These are phyloP conservation scores for Amphirosellinia nigrospora DNA, from an alignment of 495 filamentous ascomycete genomes.

Conservation along the genomic window DNA sequence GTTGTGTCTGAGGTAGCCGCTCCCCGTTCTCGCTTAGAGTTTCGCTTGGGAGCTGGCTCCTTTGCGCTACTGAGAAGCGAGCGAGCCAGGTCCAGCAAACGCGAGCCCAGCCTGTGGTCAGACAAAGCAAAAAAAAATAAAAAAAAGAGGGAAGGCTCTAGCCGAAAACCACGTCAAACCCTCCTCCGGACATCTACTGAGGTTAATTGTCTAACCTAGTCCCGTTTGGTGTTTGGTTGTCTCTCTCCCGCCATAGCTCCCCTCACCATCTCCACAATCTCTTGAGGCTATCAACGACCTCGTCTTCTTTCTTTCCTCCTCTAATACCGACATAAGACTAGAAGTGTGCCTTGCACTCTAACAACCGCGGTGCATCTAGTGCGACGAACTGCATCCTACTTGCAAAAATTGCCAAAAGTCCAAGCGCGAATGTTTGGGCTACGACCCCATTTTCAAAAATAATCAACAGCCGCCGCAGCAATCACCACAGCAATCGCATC, in stretches of 20 bases:
- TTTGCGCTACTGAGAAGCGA: slow-evolving; percentile 45
- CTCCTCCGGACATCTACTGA: neutral
- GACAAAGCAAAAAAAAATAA: slow-evolving; percentile 20
- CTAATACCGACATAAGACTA: neutral
- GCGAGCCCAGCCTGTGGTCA: slow-evolving; percentile 25
- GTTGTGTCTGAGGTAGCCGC: slow-evolving; percentile 28
- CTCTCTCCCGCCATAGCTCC: slow-evolving; percentile 8
- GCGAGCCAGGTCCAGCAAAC: slow-evolving; percentile 32
- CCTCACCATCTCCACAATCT: slow-evolving; percentile 8
- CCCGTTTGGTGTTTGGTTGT: slow-evolving; percentile 25
- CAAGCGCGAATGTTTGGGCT: slow-evolving; percentile 95
- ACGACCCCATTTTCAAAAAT: slow-evolving; percentile 97
- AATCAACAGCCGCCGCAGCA: slow-evolving; percentile 57
- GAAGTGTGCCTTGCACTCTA: neutral
- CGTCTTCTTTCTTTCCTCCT: neutral
- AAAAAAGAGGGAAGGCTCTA: slow-evolving; percentile 10
- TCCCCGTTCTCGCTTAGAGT: slow-evolving; percentile 31
- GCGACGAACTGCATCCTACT: slow-evolving; percentile 92
- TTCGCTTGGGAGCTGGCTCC: slow-evolving; percentile 34
- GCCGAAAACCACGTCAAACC: slow-evolving; percentile 17
- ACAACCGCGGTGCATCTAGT: slow-evolving; percentile 59
- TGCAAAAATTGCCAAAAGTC: slow-evolving; percentile 98
- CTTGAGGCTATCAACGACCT: slow-evolving; percentile 18
- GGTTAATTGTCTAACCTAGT: slow-evolving; percentile 26
- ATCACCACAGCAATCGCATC: slow-evolving; percentile 33